Conservation (phyloP, 805 yeast genomes). For the Candida broadrunensis region DNA sequence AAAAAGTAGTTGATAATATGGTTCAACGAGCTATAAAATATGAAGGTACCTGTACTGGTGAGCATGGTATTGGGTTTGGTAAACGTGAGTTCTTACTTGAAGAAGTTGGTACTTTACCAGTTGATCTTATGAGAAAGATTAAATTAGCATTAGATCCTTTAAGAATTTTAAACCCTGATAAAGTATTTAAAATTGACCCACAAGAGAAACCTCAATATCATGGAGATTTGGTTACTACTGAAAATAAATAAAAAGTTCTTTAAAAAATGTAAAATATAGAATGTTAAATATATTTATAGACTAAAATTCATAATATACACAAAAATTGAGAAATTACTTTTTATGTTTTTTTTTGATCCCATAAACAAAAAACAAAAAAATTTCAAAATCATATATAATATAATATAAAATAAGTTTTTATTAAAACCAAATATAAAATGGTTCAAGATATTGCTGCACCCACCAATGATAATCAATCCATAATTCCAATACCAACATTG, state of each 20-base stretch:
- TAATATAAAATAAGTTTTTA: too few species aligned
- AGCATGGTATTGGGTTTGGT: conserved; percentile 81
- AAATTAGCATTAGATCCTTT: conserved; percentile 70
- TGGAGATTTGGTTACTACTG: not conserved
- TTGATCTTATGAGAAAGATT: conserved; percentile 67
- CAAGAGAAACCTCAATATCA: conserved; percentile 14
- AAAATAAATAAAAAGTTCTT: too few species aligned
- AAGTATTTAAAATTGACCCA: conserved; percentile 69
- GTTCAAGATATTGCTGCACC: too few species aligned
- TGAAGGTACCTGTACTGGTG: conserved; percentile 85
- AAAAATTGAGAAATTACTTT: too few species aligned
- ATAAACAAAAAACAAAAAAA: too few species aligned
- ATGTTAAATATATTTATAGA: too few species aligned
- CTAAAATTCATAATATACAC: too few species aligned
- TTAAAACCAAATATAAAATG: too few species aligned
- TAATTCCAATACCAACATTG: conserved; percentile 27
- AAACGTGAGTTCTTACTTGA: conserved; percentile 57
- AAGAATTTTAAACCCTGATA: conserved; percentile 72
- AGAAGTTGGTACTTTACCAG: conserved; percentile 65
- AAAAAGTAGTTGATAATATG: conserved; percentile 22
- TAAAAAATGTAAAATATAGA: too few species aligned
- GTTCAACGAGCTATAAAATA: conserved; percentile 21
- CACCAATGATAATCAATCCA: too few species aligned
- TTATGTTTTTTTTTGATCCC: too few species aligned
- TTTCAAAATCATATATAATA: too few species aligned